Conservation (phyloP, 805 yeast genomes). For the Kluyveromyces starmeri region DNA sequence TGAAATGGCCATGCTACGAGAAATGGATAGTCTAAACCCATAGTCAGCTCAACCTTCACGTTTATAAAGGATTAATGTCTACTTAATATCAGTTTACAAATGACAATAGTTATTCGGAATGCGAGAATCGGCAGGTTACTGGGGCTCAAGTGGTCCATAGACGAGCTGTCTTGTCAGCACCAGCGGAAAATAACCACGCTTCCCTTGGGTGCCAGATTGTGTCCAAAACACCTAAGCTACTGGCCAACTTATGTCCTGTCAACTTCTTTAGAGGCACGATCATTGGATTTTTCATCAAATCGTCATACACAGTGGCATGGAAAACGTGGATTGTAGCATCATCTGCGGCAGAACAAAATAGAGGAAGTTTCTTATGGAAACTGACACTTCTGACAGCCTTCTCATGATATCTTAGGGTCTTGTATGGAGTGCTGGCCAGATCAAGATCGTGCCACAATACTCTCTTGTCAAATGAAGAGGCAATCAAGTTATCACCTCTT, state of each 20-base stretch:
- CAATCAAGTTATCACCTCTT: conserved; percentile 87
- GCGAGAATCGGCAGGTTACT: too few relatives aligned
- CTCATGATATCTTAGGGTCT: conserved; percentile 89
- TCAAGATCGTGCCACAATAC: conserved; percentile 97
- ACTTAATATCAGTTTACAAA: conserved; percentile 1
- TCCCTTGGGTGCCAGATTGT: conserved; percentile 95
- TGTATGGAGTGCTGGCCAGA: conserved; percentile 80
- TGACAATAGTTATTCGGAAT: too few relatives aligned
- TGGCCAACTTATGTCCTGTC: conserved; percentile 75
- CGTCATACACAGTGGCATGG: conserved; percentile 93
- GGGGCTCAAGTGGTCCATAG: conserved; percentile 95
- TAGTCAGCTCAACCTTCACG: too few relatives aligned
- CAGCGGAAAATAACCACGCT: conserved; percentile 96
- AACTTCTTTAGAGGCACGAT: conserved; percentile 92
- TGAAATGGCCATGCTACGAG: conserved; percentile 3
- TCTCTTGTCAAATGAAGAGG: conserved; percentile 89
- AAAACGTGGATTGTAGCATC: conserved; percentile 89
- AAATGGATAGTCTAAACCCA: background rate
- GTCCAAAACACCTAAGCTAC: conserved; percentile 79
- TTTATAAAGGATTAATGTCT: too few relatives aligned
- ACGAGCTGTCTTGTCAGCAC: conserved; percentile 94
- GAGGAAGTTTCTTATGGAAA: conserved; percentile 81
- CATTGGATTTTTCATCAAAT: conserved; percentile 84
- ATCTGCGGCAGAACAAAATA: conserved; percentile 91
- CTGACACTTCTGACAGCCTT: conserved; percentile 84